Percentiles rank a stretch among this genome's conserved stretches.
phyloP scores from a whole-genome alignment of 805 yeast species.

The Ogataea chonburiensis region DNA sequence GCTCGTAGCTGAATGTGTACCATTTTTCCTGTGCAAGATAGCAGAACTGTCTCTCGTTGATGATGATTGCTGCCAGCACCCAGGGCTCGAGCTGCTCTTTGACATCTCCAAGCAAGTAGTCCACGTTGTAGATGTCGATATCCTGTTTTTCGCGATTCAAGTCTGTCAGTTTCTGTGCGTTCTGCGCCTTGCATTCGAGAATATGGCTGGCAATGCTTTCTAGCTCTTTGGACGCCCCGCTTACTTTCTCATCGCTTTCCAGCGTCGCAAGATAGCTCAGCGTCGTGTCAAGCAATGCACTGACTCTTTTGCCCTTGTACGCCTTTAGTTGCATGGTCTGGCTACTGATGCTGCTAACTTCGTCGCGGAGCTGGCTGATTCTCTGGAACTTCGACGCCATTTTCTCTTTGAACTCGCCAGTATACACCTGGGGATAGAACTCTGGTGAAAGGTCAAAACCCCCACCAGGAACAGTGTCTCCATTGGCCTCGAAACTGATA shows the following conservation, averaged over 20 bases:
- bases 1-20: conserved; percentile 31
- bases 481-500: conserved; percentile 32
- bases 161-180: conserved; percentile 17
- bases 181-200: conserved; percentile 6
- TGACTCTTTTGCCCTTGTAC: conserved; percentile 35
- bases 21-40: conserved; percentile 31
- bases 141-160: conserved; percentile 17
- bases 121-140: conserved; percentile 30
- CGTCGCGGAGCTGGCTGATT: conserved; percentile 16
- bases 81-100: conserved; percentile 36
- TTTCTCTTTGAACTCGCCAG: conserved; percentile 28
- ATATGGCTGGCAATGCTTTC: conserved; percentile 17
- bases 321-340: conserved; percentile 27
- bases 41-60: conserved; percentile 34
- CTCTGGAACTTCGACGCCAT: conserved; percentile 22
- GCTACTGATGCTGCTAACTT: conserved; percentile 13
- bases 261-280: conserved; percentile 25
- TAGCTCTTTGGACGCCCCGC: conserved; percentile 26
- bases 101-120: conserved; percentile 24
- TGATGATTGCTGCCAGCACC: conserved; percentile 37
- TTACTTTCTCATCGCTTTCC: conserved; percentile 11
- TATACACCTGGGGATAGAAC: conserved; percentile 42
- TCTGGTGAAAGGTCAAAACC: conserved; percentile 32
- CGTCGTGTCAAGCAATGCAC: conserved; percentile 27
- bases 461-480: conserved; percentile 27